These are phyloP conservation scores for Sugiyamaella chiloensis DNA, from an alignment of 805 yeast genomes.

Conservation along the genomic window DNA sequence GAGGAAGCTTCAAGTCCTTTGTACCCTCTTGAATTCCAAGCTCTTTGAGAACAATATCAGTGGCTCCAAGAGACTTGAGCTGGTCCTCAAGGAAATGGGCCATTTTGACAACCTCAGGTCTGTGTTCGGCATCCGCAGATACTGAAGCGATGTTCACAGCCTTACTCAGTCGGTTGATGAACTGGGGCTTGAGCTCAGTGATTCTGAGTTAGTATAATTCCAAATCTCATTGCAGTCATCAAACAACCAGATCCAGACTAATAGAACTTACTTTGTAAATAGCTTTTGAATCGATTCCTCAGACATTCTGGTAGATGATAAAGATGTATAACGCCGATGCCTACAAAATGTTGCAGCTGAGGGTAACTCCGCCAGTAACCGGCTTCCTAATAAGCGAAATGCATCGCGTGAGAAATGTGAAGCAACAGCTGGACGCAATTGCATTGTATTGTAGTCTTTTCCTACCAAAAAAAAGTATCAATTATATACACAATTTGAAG, in stretches of 20 bases:
- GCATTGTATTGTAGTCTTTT: too few relatives aligned
- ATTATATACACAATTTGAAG: too few relatives aligned
- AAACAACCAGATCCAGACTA: not conserved
- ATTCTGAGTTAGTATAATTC: constrained; percentile 12
- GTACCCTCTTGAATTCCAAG: constrained; percentile 81
- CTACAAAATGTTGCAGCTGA: not conserved
- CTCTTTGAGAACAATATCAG: constrained; percentile 75
- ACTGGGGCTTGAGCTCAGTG: constrained; percentile 58
- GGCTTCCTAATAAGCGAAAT: too few relatives aligned
- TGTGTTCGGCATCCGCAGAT: constrained; percentile 80
- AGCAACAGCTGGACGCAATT: too few relatives aligned
- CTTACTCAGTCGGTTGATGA: constrained; percentile 55
- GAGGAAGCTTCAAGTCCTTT: constrained; percentile 74
- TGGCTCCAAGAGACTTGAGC: constrained; percentile 68
- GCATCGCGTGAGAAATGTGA: not conserved
- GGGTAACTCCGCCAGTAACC: constrained; percentile 5
- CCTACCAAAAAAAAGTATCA: too few relatives aligned
- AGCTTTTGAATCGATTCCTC: constrained; percentile 16
- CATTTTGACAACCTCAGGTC: constrained; percentile 88
- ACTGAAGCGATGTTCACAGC: constrained; percentile 97
- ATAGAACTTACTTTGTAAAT: constrained; percentile 19
- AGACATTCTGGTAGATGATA: constrained; percentile 15
- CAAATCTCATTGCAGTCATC: not conserved
- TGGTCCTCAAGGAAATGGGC: constrained; percentile 75
- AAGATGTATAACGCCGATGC: too few relatives aligned